Conservation (phyloP, 2,329 filamentous ascomycete genomes). For the Myriosclerotinia duriaeana region DNA sequence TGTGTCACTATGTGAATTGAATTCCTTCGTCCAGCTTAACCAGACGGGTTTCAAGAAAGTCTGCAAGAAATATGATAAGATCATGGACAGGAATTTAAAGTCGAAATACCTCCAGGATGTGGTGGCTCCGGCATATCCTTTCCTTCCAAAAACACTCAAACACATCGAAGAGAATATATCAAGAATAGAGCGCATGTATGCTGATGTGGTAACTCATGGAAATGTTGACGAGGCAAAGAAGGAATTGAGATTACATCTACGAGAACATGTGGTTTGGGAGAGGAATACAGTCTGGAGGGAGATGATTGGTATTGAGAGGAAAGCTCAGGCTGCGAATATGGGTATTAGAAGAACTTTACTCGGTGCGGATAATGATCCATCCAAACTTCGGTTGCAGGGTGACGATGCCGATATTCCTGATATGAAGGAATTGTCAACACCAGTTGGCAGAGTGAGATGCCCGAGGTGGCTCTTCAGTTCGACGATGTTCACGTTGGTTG, state of each 20-base stretch:
- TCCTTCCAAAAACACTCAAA: constrained; percentile 69
- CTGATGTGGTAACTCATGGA: constrained; percentile 77
- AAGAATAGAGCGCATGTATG: constrained; percentile 76
- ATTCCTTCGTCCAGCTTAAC: constrained; percentile 94
- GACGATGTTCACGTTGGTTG: constrained; percentile 74
- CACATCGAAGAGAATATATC: constrained; percentile 69
- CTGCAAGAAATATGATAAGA: constrained; percentile 98
- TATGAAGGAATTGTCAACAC: constrained; percentile 72
- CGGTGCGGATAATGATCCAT: constrained; percentile 67
- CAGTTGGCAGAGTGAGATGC: constrained; percentile 71
- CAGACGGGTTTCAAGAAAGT: constrained; percentile 95
- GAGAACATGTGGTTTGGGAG: constrained; percentile 98
- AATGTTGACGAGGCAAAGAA: constrained; percentile 75
- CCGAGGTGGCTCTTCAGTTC: constrained; percentile 82
- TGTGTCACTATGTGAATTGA: constrained; percentile 89
- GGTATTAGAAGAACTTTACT: constrained; percentile 76
- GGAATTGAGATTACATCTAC: constrained; percentile 83
- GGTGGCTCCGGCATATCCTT: constrained; percentile 79
- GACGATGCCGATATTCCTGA: constrained; percentile 67
- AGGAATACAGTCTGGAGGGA: constrained; percentile 98
- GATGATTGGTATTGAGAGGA: constrained; percentile 96
- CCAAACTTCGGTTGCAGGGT: constrained; percentile 74
- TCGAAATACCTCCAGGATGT: constrained; percentile 69
- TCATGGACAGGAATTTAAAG: constrained; percentile 77
- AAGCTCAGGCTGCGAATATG: constrained; percentile 89